phyloP scores from a whole-genome alignment of 768 basidiomycete species.

The Leucocoprinus birnbaumii region DNA sequence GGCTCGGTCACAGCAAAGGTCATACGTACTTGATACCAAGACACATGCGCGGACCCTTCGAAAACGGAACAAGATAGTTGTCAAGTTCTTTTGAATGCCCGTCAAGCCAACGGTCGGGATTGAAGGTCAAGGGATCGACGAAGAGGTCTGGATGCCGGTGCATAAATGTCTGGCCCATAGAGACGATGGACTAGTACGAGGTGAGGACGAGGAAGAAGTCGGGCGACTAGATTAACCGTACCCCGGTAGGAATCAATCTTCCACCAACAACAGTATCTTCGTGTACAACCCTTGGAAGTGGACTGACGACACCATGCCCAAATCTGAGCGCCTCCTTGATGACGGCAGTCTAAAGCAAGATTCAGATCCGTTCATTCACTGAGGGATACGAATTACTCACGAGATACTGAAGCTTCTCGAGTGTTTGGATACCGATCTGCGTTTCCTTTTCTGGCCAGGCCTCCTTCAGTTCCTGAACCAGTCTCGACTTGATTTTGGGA shows the following conservation, averaged over 20 bases:
- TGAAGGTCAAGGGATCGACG: slow-evolving; percentile 33
- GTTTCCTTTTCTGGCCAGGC: slow-evolving; percentile 39
- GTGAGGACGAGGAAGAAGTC: too few relatives aligned
- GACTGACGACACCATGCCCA: slow-evolving; percentile 34
- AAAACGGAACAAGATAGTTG: slow-evolving; percentile 38
- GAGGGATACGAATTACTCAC: slow-evolving; percentile 22
- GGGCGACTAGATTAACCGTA: slow-evolving; percentile 23
- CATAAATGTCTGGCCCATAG: slow-evolving; percentile 35
- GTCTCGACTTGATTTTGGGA: slow-evolving; percentile 21
- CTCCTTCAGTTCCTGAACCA: slow-evolving; percentile 28
- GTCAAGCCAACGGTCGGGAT: slow-evolving; percentile 41
- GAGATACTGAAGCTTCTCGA: slow-evolving; percentile 47
- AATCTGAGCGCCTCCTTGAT: slow-evolving; percentile 45
- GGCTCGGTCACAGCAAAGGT: not conserved
- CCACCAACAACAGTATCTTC: slow-evolving; percentile 31
- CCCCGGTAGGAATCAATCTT: slow-evolving; percentile 32
- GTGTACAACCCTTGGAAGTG: slow-evolving; percentile 36
- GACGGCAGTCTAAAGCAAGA: slow-evolving; percentile 37
- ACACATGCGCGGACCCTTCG: slow-evolving; percentile 43
- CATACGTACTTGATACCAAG: slow-evolving; percentile 42
- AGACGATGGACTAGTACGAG: slow-evolving; percentile 32
- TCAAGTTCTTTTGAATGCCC: slow-evolving; percentile 32
- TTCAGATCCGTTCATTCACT: not conserved
- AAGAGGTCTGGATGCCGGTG: slow-evolving; percentile 39
- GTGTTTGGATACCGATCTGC: slow-evolving; percentile 26